These are phyloP conservation scores for Fragosphaeria purpurea DNA, from an alignment of 2,329 filamentous ascomycete genomes.

Conservation along the genomic window DNA sequence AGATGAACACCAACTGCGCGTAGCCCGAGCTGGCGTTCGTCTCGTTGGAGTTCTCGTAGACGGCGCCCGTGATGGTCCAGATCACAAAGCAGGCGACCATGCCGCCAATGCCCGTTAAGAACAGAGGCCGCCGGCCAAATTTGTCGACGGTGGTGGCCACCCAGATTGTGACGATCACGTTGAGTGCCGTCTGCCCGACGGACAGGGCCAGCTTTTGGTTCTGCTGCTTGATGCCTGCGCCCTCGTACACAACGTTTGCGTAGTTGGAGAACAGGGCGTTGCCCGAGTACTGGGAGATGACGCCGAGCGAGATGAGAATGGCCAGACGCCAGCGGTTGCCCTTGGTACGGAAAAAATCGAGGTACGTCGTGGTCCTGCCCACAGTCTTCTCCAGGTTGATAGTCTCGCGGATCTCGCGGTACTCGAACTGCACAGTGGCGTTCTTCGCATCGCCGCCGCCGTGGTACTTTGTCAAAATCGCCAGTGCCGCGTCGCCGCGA, in stretches of 20 bases:
- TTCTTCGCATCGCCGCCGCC: slow-evolving; percentile 47
- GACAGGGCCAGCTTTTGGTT: slow-evolving; percentile 45
- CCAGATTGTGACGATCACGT: slow-evolving; percentile 46
- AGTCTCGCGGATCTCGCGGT: slow-evolving; percentile 55
- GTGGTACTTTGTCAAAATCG: slow-evolving; percentile 50
- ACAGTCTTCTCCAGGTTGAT: slow-evolving; percentile 46
- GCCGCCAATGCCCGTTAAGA: slow-evolving; percentile 39
- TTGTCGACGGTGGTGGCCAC: slow-evolving; percentile 41
- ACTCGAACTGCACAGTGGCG: slow-evolving; percentile 55
- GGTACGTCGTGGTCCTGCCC: slow-evolving; percentile 40
- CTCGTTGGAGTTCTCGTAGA: slow-evolving; percentile 36
- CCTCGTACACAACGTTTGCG: slow-evolving; percentile 50
- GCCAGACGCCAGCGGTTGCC: slow-evolving; percentile 56
- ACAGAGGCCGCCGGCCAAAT: slow-evolving; percentile 43
- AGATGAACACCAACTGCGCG: slow-evolving; percentile 47
- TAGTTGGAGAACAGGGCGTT: slow-evolving; percentile 61
- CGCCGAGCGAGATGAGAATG: slow-evolving; percentile 51
- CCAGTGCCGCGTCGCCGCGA: slow-evolving; percentile 45
- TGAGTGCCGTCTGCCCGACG: slow-evolving; percentile 48
- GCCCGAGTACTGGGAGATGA: slow-evolving; percentile 59
- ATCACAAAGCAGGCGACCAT: slow-evolving; percentile 35
- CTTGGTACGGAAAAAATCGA: slow-evolving; percentile 49
- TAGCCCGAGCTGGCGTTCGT: slow-evolving; percentile 37
- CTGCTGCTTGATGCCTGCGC: slow-evolving; percentile 48
- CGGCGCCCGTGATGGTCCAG: slow-evolving; percentile 43